Evolutionary conservation across 2,329 filamentous ascomycete genomes (phyloP).

Genomic region (Monosporascus sp.): DNA sequence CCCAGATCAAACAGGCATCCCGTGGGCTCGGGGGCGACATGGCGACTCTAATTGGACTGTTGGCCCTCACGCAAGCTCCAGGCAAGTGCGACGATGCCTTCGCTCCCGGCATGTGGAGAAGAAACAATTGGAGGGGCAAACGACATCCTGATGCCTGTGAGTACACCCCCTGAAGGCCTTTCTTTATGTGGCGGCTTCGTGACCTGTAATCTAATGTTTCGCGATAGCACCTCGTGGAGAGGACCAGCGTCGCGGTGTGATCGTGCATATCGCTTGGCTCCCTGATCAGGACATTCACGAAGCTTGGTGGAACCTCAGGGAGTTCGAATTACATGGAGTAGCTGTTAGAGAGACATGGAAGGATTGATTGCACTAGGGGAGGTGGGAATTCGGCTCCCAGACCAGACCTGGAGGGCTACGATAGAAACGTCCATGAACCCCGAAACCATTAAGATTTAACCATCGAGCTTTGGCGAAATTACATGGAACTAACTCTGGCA

Average conservation of each 20-base stretch:
- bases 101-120: not conserved
- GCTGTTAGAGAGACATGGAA: not conserved
- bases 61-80: not conserved
- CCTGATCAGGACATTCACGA: not conserved
- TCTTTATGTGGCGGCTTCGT: too few relatives aligned
- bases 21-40: slow-evolving; percentile 1
- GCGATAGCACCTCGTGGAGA: not conserved
- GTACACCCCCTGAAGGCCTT: too few relatives aligned
- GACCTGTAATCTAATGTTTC: too few relatives aligned
- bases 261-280: not conserved
- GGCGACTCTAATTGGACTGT: not conserved
- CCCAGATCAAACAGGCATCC: not conserved
- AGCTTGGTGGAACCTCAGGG: not conserved
- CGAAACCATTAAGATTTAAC: too few relatives aligned
- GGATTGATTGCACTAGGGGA: not conserved
- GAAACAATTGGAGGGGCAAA: not conserved
- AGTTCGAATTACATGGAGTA: not conserved
- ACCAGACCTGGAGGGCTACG: too few relatives aligned
- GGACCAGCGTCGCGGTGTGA: not conserved
- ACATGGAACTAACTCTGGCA: too few relatives aligned
- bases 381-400: not conserved
- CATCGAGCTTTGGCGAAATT: too few relatives aligned
- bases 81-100: not conserved
- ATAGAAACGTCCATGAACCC: too few relatives aligned
- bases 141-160: not conserved